phyloP scores from a whole-genome alignment of 2,329 filamentous ascomycete species.

The Xylaria sp. region DNA sequence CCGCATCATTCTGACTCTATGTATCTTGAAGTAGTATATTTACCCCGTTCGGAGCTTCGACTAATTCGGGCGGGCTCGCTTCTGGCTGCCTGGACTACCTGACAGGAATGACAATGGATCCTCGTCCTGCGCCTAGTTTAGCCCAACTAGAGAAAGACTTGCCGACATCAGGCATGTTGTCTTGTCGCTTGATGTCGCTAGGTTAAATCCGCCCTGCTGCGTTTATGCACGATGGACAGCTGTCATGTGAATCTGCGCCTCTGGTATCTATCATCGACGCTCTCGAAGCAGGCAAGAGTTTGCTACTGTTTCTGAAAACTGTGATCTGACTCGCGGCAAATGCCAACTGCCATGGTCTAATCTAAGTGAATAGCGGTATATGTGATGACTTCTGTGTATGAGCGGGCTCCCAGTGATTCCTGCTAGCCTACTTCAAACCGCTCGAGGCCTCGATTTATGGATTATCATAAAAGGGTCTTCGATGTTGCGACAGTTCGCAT shows the following conservation, averaged over 20 bases:
- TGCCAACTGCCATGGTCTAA: conserved; percentile 6
- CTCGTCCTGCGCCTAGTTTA: conserved; percentile 12
- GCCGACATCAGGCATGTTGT: conserved; percentile 12
- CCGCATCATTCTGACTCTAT: conserved; percentile 11
- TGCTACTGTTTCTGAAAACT: conserved; percentile 12
- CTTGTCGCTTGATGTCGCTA: conserved; percentile 24
- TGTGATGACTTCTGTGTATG: not conserved
- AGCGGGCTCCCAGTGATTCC: not conserved
- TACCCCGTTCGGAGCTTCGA: conserved; percentile 18
- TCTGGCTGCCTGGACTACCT: conserved; percentile 19
- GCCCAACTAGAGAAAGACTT: conserved; percentile 14
- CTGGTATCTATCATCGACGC: conserved; percentile 5
- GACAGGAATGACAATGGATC: conserved; percentile 8
- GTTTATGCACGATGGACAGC: conserved; percentile 21
- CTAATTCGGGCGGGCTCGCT: not conserved
- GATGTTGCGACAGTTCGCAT: not conserved
- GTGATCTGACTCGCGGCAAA: conserved; percentile 11
- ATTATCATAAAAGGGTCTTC: conserved; percentile 17
- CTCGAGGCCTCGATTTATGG: not conserved
- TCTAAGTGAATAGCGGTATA: conserved; percentile 5
- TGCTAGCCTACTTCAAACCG: conserved; percentile 2
- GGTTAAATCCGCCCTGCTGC: conserved; percentile 27
- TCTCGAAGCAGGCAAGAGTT: conserved; percentile 9
- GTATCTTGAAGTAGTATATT: conserved; percentile 13
- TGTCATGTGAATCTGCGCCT: conserved; percentile 18